Base-by-base conservation (phyloP, 352 stramenopile genomes). In the Blastocystis sp. region DNA sequence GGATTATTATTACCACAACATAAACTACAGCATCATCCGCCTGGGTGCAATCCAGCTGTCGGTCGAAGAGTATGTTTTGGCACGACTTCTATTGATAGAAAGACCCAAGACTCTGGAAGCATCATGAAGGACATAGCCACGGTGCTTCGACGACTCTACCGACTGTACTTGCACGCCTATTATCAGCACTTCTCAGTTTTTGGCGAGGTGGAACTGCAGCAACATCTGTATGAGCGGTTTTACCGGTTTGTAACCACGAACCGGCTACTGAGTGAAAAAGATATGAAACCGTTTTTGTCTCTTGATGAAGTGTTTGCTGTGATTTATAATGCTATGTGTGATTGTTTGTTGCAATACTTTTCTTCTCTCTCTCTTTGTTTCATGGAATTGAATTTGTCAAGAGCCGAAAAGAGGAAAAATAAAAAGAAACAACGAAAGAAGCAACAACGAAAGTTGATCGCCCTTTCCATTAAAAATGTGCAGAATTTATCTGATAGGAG, bases 391-490 rank as follows among this genome's bases (percentile, higher is more conserved):
- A n/a, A 26, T 8, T 34, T 84, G 9, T 68, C 73, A 41, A 34
- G 73, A 39, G 73, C 59, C 23, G 73, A 84, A 20, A 84, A 84
- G 73, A 64, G 73, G n/a, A 84, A 68, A 43, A 64, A 20, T 9
- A 66, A 84, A 68, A 84, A 84, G 73, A 84, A 84, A 55, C 23
- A 84, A n/a, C 2, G 73, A 66, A 84, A 84, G 41, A 56, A 41
- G 56, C 6, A 50, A 47, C 53, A 68, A 43, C 15, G 73, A 15
- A n/a, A 66, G 37, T 63, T 39, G 20, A 23, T 45, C 20, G 73
- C 73, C 3, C 9, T 47, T 41, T 18, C 34, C n/a, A 20, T 7
- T 18, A 73, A 73, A 47, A 34, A 37, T 23, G 15, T 39, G 4
- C 8, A 8, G 6, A 73, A 0, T 50, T 5, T 41, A n/a, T 73